These are phyloP conservation scores for Mycena citricolor DNA, from an alignment of 1,284 basidiomycete genomes.

Conservation along the genomic window DNA sequence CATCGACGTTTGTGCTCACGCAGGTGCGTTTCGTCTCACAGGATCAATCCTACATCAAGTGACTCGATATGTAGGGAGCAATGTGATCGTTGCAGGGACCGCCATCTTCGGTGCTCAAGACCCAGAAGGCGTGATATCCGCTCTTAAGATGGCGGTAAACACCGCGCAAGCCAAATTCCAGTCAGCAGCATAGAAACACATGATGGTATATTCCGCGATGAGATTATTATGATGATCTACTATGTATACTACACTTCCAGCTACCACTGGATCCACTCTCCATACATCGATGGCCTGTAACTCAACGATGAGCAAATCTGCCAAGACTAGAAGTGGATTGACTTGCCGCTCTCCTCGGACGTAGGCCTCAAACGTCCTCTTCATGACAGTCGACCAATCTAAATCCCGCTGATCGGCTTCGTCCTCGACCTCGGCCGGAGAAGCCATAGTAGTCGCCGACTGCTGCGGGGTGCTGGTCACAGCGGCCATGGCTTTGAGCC, in stretches of 20 bases:
- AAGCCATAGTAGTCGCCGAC: background rate
- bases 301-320: too few relatives aligned
- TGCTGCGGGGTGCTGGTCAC: conserved; percentile 20
- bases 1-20: conserved; percentile 85
- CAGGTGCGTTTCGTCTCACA: conserved; percentile 54
- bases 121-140: conserved; percentile 76
- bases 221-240: conserved; percentile 11
- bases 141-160: conserved; percentile 73
- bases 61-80: conserved; percentile 66
- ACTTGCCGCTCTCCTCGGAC: conserved; percentile 57
- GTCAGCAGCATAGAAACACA: conserved; percentile 18
- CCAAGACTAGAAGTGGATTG: too few relatives aligned
- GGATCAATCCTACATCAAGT: background rate
- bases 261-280: conserved; percentile 62
- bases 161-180: conserved; percentile 56
- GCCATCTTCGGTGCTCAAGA: conserved; percentile 87
- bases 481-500: conserved; percentile 33
- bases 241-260: too few relatives aligned
- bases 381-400: conserved; percentile 76
- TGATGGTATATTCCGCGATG: conserved; percentile 4
- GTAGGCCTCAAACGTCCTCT: conserved; percentile 77
- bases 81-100: conserved; percentile 98
- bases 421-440: conserved; percentile 2
- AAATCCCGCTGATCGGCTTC: conserved; percentile 57
- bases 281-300: conserved; percentile 67